Evolutionary conservation across 2,329 filamentous ascomycete species (phyloP).

Genomic region (Polytolypa hystricis): DNA sequence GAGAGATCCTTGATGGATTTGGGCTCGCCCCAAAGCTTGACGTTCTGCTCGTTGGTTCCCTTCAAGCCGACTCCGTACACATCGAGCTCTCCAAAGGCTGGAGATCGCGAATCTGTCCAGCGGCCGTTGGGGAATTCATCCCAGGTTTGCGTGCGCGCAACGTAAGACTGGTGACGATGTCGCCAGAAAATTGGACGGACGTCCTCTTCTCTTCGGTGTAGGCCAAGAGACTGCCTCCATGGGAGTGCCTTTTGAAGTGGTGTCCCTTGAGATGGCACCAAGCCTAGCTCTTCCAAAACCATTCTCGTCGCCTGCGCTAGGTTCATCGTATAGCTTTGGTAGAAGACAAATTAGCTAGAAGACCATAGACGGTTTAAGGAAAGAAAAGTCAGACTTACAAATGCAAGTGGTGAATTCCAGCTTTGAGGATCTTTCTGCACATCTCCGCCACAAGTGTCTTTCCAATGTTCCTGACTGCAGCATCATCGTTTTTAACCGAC

Average conservation of each 20-base stretch:
- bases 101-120: constrained; percentile 94
- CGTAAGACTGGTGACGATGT: constrained; percentile 90
- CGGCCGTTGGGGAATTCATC: constrained; percentile 98
- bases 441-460: constrained; percentile 78
- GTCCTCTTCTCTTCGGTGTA: constrained; percentile 83
- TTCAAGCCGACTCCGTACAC: constrained; percentile 88
- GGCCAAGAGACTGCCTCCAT: constrained; percentile 87
- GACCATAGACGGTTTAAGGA: not conserved
- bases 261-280: constrained; percentile 65
- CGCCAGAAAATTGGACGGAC: constrained; percentile 98
- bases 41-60: constrained; percentile 90
- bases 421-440: constrained; percentile 73
- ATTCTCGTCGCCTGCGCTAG: constrained; percentile 86
- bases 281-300: constrained; percentile 79
- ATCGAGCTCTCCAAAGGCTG: constrained; percentile 90
- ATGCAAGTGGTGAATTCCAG: constrained; percentile 78
- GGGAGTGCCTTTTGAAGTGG: constrained; percentile 83
- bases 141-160: constrained; percentile 94
- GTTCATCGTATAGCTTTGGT: constrained; percentile 94
- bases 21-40: constrained; percentile 87
- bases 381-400: constrained; percentile 45
- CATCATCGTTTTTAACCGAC: constrained; percentile 92
- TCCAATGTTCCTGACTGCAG: constrained; percentile 79
- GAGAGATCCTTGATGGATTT: constrained; percentile 68
- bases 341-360: not conserved